A percentile compares a stretch with the other conserved stretches of the same genome.
These are phyloP conservation scores for Solanum peruvianum DNA, from an alignment of 257 asterid genomes.

Conservation along the genomic window DNA sequence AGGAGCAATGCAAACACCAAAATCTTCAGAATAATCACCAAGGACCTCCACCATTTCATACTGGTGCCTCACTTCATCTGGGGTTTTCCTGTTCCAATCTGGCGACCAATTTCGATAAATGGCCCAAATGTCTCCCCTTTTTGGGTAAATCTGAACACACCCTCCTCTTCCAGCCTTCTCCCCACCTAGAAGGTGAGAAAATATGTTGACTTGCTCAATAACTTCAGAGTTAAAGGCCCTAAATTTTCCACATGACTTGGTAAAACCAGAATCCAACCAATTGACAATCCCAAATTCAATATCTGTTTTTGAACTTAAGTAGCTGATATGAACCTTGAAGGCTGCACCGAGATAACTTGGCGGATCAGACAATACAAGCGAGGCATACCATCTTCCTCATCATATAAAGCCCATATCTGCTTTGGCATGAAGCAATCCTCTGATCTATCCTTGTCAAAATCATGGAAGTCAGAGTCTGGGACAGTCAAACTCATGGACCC, in stretches of 20 bases:
- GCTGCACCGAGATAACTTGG: slow-evolving; percentile 61
- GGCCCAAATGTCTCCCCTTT: slow-evolving; percentile 91
- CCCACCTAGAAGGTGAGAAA: slow-evolving; percentile 77
- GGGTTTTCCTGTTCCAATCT: slow-evolving; percentile 74
- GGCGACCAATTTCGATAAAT: slow-evolving; percentile 87
- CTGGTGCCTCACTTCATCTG: slow-evolving; percentile 79
- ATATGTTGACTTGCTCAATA: slow-evolving; percentile 84
- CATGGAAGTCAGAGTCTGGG: slow-evolving; percentile 94
- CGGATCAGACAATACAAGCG: slow-evolving; percentile 95
- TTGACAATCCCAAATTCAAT: slow-evolving; percentile 80
- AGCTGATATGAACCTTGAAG: slow-evolving; percentile 73
- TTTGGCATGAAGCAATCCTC: slow-evolving; percentile 91
- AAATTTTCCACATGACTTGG: slow-evolving; percentile 92
- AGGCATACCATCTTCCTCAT: slow-evolving; percentile 99
- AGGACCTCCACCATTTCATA: slow-evolving; percentile 96
- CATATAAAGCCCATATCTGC: slow-evolving; percentile 97
- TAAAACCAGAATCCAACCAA: slow-evolving; percentile 86
- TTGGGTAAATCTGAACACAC: slow-evolving; percentile 77
- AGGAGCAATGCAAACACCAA: slow-evolving; percentile 74
- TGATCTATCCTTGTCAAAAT: slow-evolving; percentile 78
- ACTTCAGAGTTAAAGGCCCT: slow-evolving; percentile 73
- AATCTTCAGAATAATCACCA: slow-evolving; percentile 76
- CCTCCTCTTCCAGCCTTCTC: slow-evolving; percentile 98
- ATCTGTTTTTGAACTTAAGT: slow-evolving; percentile 80
- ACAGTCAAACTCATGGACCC: slow-evolving; percentile 70